Percentiles rank a stretch among this genome's conserved stretches.
Conservation (phyloP, 1,284 basidiomycete species). For the Peniophora sp. region DNA sequence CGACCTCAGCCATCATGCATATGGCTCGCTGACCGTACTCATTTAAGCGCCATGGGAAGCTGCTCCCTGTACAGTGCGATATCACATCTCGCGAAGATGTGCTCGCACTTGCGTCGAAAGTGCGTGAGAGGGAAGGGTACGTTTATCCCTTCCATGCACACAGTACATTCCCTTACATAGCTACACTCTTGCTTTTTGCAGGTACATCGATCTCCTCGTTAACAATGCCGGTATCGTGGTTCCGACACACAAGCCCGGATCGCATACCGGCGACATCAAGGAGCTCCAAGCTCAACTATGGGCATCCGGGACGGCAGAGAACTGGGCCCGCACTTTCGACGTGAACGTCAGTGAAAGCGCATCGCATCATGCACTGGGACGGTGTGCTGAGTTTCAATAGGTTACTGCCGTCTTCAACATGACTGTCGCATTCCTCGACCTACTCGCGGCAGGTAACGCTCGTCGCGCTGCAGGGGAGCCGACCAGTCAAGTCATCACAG, state of each 20-base stretch:
- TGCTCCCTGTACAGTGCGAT: conserved; percentile 61
- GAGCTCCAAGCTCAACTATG: conserved; percentile 59
- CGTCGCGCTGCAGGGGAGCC: conserved; percentile 13
- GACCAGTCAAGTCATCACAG: conserved; percentile 45
- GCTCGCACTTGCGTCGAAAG: conserved; percentile 38
- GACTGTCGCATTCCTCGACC: conserved; percentile 65
- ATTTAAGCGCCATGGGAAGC: conserved; percentile 46
- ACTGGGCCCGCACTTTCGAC: conserved; percentile 56
- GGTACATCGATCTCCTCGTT: conserved; percentile 45
- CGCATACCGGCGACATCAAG: conserved; percentile 38
- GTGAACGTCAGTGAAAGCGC: conserved; percentile 38
- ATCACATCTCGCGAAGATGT: conserved; percentile 54
- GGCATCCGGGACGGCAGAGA: conserved; percentile 49
- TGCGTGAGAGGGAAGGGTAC: conserved; percentile 55
- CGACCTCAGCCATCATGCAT: conserved; percentile 1
- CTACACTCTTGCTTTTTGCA: too few relatives aligned
- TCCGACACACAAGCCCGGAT: conserved; percentile 16
- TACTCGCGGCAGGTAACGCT: conserved; percentile 58
- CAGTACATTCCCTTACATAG: too few relatives aligned
- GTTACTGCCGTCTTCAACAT: conserved; percentile 59
- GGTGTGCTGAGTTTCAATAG: too few relatives aligned
- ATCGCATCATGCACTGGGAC: too few relatives aligned
- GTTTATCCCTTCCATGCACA: conserved; percentile 21
- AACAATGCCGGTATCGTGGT: conserved; percentile 70
- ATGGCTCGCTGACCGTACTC: not conserved